Percentiles rank a stretch among this genome's conserved stretches.
Conservation (phyloP, 257 asterid species). For the Anisodus acutangulus region DNA sequence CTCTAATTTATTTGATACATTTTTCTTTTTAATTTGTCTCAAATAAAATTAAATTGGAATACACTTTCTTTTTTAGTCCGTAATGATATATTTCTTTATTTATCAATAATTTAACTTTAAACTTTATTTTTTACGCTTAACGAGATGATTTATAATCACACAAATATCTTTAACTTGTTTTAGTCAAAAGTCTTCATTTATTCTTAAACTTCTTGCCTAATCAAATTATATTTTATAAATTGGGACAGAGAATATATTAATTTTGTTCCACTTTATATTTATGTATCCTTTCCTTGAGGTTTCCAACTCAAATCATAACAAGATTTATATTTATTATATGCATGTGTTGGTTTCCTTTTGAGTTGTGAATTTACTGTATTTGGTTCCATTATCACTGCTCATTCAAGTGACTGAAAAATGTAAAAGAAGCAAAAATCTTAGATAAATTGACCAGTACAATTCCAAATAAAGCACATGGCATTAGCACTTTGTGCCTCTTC, state of each 20-base stretch:
- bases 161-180: too few species aligned
- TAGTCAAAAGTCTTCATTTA: too few species aligned
- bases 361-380: slow-evolving; percentile 6
- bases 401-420: not conserved
- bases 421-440: not conserved
- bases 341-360: not conserved
- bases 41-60: too few species aligned
- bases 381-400: not conserved
- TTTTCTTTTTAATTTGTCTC: too few species aligned
- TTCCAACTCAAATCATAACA: slow-evolving; percentile 16
- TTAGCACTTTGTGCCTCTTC: not conserved
- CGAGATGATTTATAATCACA: too few species aligned
- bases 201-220: too few species aligned
- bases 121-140: too few species aligned
- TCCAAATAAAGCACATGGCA: not conserved
- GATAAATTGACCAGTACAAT: not conserved
- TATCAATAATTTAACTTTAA: too few species aligned
- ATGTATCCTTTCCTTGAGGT: not conserved
- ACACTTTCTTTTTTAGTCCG: too few species aligned
- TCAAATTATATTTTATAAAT: too few species aligned
- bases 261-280: not conserved
- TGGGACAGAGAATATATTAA: not conserved
- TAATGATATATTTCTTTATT: too few species aligned
- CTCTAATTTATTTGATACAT: too few species aligned
- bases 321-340: not conserved